Base-by-base conservation (phyloP, 2,329 filamentous ascomycete genomes). In the Cordyceps tenuipes region DNA sequence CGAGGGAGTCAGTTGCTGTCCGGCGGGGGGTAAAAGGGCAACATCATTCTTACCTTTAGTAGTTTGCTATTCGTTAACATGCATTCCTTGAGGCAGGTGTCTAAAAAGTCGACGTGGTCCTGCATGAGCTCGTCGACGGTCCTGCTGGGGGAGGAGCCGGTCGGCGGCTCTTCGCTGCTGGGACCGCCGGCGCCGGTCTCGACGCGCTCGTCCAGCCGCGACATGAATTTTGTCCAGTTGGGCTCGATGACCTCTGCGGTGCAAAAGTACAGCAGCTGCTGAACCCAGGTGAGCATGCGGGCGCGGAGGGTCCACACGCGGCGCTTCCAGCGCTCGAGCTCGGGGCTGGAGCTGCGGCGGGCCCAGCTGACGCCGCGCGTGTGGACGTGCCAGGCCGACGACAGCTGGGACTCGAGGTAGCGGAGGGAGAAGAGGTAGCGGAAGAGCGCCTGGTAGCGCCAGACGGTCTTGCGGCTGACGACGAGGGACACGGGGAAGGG, bases 51-150 rank as follows among this genome's bases (percentile, higher is more conserved):
- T 81, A 96, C 93, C 75, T 91, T 88, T 6, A 99, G 77, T 7
- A 99, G 81, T 76, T 96, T 97, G 70, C 90, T 91, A 72, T 99
- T 97, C 21, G 94, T 99, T 64, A 99, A 81, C 91, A 97, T 97
- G 77, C 94, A 97, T 76, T 97, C 94, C 75, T 97, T 99, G 68
- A 99, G 79, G 72, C 94, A 99, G 4, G 94, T 97, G 68, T 97
- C 94, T 52, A 99, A 77, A 72, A 99, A 99, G 74, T 97, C 94
- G 62, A 99, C 92, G 75, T 99, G 94, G 69, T 97, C 92, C 75
- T 97, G 91, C 94, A 99, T 99, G 69, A 99, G 76, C 75, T 97
- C 91, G 69, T 99, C 94, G 1, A 99, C 94, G 0, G 94, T 99
- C 43, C 91, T 76, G 46, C 77, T 78, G 7, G 74, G 7, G 29